Conservation (phyloP, 305 asterid species). For the Striga hermonthica region DNA sequence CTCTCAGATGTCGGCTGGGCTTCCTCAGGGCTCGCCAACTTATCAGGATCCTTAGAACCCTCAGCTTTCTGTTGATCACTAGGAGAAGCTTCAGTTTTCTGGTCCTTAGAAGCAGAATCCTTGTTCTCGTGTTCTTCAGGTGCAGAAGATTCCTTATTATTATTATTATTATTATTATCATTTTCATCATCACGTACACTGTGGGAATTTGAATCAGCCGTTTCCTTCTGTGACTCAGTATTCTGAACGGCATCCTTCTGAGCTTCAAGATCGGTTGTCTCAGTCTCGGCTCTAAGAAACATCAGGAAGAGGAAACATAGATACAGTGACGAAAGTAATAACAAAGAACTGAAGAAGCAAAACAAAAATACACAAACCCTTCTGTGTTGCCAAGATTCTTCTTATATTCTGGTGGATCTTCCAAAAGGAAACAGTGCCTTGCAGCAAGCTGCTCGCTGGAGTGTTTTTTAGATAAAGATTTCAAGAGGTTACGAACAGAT, state of each 20-base stretch:
- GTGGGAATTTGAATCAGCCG: slow-evolving; percentile 37
- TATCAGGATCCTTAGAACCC: slow-evolving; percentile 41
- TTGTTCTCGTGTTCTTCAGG: slow-evolving; percentile 38
- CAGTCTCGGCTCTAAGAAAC: slow-evolving; percentile 47
- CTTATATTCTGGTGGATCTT: slow-evolving; percentile 80
- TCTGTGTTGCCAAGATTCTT: slow-evolving; percentile 40
- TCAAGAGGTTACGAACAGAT: slow-evolving; percentile 68
- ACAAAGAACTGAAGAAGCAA: background rate
- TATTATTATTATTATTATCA: slow-evolving; percentile 37
- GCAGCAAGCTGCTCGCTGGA: slow-evolving; percentile 81
- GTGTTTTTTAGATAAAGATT: slow-evolving; percentile 51
- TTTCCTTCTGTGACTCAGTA: slow-evolving; percentile 45
- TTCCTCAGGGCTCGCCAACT: slow-evolving; percentile 33
- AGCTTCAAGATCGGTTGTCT: slow-evolving; percentile 42
- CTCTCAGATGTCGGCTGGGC: slow-evolving; percentile 33
- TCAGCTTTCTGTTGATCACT: slow-evolving; percentile 40
- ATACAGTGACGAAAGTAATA: slow-evolving; percentile 15
- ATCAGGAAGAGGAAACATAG: slow-evolving; percentile 31
- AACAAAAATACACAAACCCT: slow-evolving; percentile 46
- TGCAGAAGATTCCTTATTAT: slow-evolving; percentile 37
- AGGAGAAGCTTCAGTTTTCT: slow-evolving; percentile 38
- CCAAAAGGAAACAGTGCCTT: slow-evolving; percentile 79
- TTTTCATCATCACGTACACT: slow-evolving; percentile 36
- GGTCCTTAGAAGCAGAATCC: slow-evolving; percentile 41
- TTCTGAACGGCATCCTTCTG: slow-evolving; percentile 38